Evolutionary conservation across 2,329 filamentous ascomycete species (phyloP).

Genomic region (Aspergillus sp.): DNA sequence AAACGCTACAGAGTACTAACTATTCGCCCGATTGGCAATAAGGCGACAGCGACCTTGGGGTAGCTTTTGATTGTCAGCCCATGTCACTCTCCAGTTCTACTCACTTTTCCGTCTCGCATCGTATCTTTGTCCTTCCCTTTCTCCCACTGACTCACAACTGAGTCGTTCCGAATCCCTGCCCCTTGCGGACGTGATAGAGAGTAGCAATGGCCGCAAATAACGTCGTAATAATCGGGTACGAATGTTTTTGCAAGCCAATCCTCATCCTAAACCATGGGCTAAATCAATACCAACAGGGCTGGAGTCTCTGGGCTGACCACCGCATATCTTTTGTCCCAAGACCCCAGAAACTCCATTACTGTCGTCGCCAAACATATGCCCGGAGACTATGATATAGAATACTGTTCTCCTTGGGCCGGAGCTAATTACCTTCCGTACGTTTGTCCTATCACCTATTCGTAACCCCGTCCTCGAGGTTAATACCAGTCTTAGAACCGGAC

Average conservation of each 20-base stretch:
- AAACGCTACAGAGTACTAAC: neutral
- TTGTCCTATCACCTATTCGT: neutral
- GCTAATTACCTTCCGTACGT: slow-evolving; percentile 74
- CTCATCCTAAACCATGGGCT: neutral
- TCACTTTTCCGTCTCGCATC: neutral
- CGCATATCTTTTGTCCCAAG: slow-evolving; percentile 60
- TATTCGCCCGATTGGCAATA: neutral
- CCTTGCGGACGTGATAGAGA: neutral
- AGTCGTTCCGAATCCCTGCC: neutral
- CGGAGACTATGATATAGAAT: slow-evolving; percentile 88
- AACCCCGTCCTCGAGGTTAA: neutral
- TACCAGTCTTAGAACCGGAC: slow-evolving; percentile 35
- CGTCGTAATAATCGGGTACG: slow-evolving; percentile 43
- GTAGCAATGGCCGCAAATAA: slow-evolving; percentile 34
- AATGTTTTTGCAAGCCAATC: neutral
- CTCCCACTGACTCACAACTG: neutral
- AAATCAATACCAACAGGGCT: slow-evolving; percentile 46
- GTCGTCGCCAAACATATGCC: slow-evolving; percentile 87
- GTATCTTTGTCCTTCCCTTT: neutral
- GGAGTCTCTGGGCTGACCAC: slow-evolving; percentile 67
- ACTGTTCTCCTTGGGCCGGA: slow-evolving; percentile 85
- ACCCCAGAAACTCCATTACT: slow-evolving; percentile 60
- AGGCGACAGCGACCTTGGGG: neutral
- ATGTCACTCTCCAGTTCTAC: neutral
- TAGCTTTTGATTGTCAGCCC: neutral